Conservation (phyloP, 345 rosid species). For the Eucalyptus virginea region DNA sequence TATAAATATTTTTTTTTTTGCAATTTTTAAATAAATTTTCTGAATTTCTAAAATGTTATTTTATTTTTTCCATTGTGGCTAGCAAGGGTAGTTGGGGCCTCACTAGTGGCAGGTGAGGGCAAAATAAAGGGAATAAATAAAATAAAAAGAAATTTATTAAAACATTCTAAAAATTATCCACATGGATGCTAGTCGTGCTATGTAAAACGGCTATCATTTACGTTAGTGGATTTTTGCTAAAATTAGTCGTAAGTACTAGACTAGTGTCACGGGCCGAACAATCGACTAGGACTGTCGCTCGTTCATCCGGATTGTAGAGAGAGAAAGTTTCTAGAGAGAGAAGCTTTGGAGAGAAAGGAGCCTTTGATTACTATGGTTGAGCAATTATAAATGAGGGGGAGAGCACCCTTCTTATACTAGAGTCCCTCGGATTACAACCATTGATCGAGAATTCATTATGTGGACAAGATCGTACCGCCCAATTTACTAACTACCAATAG, state of each 20-base stretch:
- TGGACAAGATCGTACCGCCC: no score
- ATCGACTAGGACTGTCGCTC: no score
- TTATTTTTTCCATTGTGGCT: not conserved
- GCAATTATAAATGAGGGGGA: no score
- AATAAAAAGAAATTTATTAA: not conserved
- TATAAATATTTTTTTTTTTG: not conserved
- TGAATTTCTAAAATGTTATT: not conserved
- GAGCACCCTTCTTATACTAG: no score
- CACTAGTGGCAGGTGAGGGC: not conserved
- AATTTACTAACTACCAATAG: no score
- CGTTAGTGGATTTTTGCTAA: fast-evolving
- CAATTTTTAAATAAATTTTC: not conserved
- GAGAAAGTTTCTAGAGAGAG: no score
- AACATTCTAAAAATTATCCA: not conserved
- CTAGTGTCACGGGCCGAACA: no score
- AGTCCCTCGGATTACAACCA: no score
- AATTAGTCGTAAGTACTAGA: not conserved
- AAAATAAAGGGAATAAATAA: not conserved
- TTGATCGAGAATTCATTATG: no score
- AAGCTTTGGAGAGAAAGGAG: no score
- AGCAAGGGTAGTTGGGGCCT: not conserved
- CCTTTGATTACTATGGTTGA: no score
- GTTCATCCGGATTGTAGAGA: no score
- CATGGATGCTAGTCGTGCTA: fast-evolving
- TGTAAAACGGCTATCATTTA: not conserved